Evolutionary conservation across 768 basidiomycete species (phyloP), one percentile per base, ranked within the genome.

Genomic region (Tylopilus cervinicoccineus): DNA sequence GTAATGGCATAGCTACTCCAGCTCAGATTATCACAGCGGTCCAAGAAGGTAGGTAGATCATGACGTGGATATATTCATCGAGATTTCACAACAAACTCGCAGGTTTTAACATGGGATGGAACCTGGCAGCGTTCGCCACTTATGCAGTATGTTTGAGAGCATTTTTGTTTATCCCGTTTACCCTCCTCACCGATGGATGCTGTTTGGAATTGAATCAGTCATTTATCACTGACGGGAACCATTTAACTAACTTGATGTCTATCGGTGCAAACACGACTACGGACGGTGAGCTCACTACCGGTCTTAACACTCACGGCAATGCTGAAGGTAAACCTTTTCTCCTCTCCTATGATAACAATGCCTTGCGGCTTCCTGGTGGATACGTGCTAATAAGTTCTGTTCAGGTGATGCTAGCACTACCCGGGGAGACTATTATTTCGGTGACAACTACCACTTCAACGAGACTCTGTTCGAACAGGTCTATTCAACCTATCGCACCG

Each of bases 31-130:
- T 63, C 41, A 57, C 27, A 24, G 60, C 60, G 3, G 50, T 38
- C 14, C 60, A 61, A 27, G 57, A 61, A 47, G 60, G 60, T 49
- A 22, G 8, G 52, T 31, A 20, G 5, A 20, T 11, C 29, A 12
- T 13, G 0, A 9, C 5, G 14, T 10, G 33, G 24, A 5, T 1
- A 17, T n/a, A 6, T 2, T 37, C 11, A 6, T 33, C 6, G 14
- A 36, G 31, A 19, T 6, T 24, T 37, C 2, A 24, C 28, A 36
- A 19, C 19, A 38, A 13, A 12, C 6, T 32, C 11, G 11, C 32
- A 61, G 60, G 60, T 10, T 57, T 61, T 36, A 63, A 61, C 37
- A 61, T 61, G 60, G 60, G 54, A 14, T 63, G 36, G 17, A 27
- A 34, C 47, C 31, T 61, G 52, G 57, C 61, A 0, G 5, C 50